Evolutionary conservation across 495 filamentous ascomycete genomes (phyloP), one percentile per base, ranked within the genome.

Genomic region (Friedmanniomyces endolithicus): DNA sequence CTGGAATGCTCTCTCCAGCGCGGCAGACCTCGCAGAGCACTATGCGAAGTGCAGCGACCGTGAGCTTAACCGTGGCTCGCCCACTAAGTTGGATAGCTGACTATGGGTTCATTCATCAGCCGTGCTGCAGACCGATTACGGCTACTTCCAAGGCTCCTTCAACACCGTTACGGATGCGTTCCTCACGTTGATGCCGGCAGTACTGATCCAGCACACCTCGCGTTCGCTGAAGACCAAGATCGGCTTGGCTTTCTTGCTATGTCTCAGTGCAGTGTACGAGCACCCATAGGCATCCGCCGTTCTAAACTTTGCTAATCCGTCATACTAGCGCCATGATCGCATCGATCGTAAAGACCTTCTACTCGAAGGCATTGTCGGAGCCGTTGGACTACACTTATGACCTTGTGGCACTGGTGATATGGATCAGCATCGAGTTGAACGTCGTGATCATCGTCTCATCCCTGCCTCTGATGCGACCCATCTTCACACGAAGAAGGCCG

Each of bases 381-480:
- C n/a, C n/a, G n/a, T n/a, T n/a, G n/a, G n/a, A n/a, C n/a, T n/a
- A n/a, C n/a, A n/a, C n/a, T n/a, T n/a, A n/a, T 27, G 59, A 55
- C 27, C 55, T 62, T 17, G 33, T 35, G 24, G 14, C 45, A 6
- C 58, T 55, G 17, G 48, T 56, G n/a, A 62, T 62, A 50, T 62
- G 59, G 59, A 41, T 62, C 20, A 41, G 37, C 4, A 45, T 62
- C 20, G 59, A 62, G 40, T 39, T 62, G 17, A 62, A 62, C 49
- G 51, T 68, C 23, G 75, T 77, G 19, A 61, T 52, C 16, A 58
- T 62, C n/a, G 48, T 48, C n/a, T 24, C 59, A 6, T 55, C 55
- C 16, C 50, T 62, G 1, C 59, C 59, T 1, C 40, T 62, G 0
- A 27, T 62, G 6, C 55, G 59, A 19, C 55, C 55, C 6, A 17